These are phyloP conservation scores for Trichoderma harzianum DNA, from an alignment of 2,329 filamentous ascomycete species.

Conservation along the genomic window DNA sequence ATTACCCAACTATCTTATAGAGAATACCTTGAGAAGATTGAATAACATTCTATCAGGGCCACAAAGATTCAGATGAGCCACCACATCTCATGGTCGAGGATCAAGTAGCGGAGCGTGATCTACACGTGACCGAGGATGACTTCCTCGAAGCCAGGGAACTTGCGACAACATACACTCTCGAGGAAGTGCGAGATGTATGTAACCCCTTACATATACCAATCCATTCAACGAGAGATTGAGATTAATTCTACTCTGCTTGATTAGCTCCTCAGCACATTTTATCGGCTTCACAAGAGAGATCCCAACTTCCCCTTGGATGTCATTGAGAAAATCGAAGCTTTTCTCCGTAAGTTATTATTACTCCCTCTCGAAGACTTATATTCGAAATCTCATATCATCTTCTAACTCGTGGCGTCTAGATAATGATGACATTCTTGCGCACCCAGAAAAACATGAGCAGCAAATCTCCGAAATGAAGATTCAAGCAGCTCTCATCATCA, in stretches of 20 bases:
- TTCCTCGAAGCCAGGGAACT: conserved; percentile 42
- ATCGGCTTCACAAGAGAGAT: conserved; percentile 31
- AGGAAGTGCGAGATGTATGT: conserved; percentile 32
- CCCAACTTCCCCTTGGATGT: conserved; percentile 38
- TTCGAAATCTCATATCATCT: too few species aligned
- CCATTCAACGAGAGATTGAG: accelerated
- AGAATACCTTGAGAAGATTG: not conserved
- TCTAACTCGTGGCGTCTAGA: conserved; percentile 16
- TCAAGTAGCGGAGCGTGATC: not conserved
- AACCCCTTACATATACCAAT: not conserved
- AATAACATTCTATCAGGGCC: not conserved
- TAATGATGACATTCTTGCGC: conserved; percentile 31
- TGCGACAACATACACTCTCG: conserved; percentile 34
- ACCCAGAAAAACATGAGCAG: conserved; percentile 37
- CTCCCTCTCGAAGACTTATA: not conserved
- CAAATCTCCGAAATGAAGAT: conserved; percentile 51
- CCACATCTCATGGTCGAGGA: not conserved
- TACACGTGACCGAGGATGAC: conserved; percentile 39
- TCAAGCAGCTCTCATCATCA: conserved; percentile 49
- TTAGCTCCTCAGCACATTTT: conserved; percentile 7
- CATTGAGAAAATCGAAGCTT: conserved; percentile 36
- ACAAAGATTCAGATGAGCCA: not conserved
- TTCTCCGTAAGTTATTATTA: conserved; percentile 30
- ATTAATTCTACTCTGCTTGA: not conserved
- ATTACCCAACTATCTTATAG: not conserved